phyloP scores from a whole-genome alignment of 2,329 filamentous ascomycete genomes.

The Penicillium sp. region DNA sequence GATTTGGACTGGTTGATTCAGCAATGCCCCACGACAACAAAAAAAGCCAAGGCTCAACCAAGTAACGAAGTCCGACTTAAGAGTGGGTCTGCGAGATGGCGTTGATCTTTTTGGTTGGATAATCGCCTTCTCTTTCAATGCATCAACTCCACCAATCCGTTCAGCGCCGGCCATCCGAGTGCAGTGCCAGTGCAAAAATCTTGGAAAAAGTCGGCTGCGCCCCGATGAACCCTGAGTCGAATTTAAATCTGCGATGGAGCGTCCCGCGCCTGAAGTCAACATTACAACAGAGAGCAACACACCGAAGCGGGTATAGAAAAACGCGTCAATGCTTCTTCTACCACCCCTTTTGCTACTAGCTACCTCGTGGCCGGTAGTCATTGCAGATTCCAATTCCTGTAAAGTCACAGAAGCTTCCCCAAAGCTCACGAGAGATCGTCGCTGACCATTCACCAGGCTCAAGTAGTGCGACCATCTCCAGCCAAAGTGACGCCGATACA shows the following conservation, averaged over 20 bases:
- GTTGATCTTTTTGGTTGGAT: neutral
- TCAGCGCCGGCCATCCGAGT: neutral
- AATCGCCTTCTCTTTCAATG: neutral
- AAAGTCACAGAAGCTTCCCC: neutral
- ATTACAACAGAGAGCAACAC: neutral
- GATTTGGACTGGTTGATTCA: neutral
- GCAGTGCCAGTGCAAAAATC: neutral
- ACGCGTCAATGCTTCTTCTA: neutral
- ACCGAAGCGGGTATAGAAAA: neutral
- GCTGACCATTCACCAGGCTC: constrained; percentile 28
- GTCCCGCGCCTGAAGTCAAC: neutral
- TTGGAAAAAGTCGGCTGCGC: neutral
- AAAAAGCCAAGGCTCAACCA: neutral
- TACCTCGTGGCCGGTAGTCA: neutral
- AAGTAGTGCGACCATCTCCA: constrained; percentile 47
- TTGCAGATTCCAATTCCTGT: neutral
- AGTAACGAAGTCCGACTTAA: neutral
- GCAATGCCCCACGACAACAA: neutral
- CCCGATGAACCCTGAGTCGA: neutral
- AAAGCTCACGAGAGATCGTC: neutral
- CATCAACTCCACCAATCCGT: neutral
- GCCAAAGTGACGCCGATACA: constrained; percentile 30
- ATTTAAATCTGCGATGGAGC: neutral
- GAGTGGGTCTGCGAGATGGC: neutral
- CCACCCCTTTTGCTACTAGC: neutral